These are phyloP conservation scores for Citrullus amarus DNA, from an alignment of 306 rosid genomes.

Conservation along the genomic window DNA sequence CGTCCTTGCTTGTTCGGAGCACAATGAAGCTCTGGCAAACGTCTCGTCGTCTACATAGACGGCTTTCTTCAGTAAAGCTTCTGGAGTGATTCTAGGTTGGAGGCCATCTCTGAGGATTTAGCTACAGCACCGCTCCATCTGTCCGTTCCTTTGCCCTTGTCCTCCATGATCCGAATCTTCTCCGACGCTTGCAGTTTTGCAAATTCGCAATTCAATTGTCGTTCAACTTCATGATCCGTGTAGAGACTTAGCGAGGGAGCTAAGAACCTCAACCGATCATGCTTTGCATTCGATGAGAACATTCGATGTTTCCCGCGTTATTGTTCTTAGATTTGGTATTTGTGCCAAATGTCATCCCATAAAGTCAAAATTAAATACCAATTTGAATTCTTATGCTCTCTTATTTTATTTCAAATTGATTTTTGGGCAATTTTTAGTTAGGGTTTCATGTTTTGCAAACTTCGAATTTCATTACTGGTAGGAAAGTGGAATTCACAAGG, in stretches of 20 bases:
- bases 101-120: conserved; percentile 77
- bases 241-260: not conserved
- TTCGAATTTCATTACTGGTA: too few species aligned
- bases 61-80: conserved; percentile 76
- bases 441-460: too few species aligned
- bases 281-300: not conserved
- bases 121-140: conserved; percentile 85
- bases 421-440: too few species aligned
- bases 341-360: not conserved
- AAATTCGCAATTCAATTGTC: not conserved
- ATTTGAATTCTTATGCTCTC: not conserved
- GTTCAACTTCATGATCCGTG: not conserved
- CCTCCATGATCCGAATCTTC: conserved; percentile 35
- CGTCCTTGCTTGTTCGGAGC: conserved; percentile 80
- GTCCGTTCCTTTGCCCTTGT: conserved; percentile 50
- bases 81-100: conserved; percentile 71
- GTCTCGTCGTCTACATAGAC: conserved; percentile 81
- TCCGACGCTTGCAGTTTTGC: not conserved
- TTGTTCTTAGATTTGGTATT: not conserved
- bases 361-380: not conserved
- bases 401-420: not conserved
- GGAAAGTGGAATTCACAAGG: too few species aligned
- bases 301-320: not conserved
- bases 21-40: conserved; percentile 76
- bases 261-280: not conserved